Percentiles rank a stretch among this genome's conserved stretches.
Evolutionary conservation across 2,329 filamentous ascomycete species (phyloP).

Genomic region (Apiospora phragmitis): DNA sequence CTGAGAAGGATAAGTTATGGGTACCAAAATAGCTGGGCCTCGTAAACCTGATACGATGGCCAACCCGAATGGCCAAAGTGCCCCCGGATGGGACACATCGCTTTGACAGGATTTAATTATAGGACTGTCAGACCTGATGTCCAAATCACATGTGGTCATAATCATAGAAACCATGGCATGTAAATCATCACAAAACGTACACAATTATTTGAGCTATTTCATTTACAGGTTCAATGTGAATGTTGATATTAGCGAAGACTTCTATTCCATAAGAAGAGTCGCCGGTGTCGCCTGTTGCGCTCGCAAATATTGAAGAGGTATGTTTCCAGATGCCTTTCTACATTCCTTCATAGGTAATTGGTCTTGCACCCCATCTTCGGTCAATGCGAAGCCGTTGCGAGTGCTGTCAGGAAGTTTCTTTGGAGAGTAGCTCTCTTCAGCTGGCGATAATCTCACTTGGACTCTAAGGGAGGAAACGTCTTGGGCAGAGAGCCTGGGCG

Average conservation of each 20-base stretch:
- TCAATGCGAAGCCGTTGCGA: too few species aligned
- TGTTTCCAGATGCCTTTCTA: too few species aligned
- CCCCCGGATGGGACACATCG: not conserved
- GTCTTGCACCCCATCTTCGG: too few species aligned
- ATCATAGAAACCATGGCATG: not conserved
- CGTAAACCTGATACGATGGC: not conserved
- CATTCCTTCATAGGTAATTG: too few species aligned
- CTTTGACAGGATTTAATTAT: not conserved
- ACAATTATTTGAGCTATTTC: not conserved
- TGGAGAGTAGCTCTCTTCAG: too few species aligned
- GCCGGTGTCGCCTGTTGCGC: not conserved
- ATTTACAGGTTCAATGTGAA: not conserved
- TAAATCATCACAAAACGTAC: not conserved
- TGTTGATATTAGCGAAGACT: not conserved
- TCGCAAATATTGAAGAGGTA: too few species aligned
- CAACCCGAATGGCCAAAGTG: not conserved
- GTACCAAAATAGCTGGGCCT: not conserved
- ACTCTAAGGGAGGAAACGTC: too few species aligned
- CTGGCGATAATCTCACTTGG: too few species aligned
- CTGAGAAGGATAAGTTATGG: not conserved
- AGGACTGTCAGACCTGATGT: not conserved
- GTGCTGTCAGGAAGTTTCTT: too few species aligned
- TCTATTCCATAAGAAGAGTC: not conserved
- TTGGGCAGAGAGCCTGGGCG: too few species aligned
- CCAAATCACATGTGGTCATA: not conserved